These are phyloP conservation scores for Trypanosoma cruzi DNA, from an alignment of 208 protist species.

Conservation along the genomic window DNA sequence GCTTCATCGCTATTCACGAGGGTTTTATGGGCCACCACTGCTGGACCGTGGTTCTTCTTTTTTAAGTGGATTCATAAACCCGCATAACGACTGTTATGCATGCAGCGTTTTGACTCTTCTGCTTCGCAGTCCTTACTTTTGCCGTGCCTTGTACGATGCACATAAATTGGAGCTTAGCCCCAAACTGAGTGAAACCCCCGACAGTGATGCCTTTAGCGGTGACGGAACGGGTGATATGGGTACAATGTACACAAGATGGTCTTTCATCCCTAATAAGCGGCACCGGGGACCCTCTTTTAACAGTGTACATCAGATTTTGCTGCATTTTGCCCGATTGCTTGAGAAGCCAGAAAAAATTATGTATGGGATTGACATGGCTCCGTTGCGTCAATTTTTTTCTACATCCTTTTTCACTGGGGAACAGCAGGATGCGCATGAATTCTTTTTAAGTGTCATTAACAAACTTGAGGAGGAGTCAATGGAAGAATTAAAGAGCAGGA, in stretches of 20 bases:
- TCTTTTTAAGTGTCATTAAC: conserved; percentile 62
- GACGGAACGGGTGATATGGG: not conserved
- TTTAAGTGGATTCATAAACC: conserved; percentile 78
- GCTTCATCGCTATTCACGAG: not conserved
- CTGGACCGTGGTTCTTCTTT: conserved; percentile 13
- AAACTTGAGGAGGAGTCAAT: conserved; percentile 74
- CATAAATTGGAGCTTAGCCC: conserved; percentile 3
- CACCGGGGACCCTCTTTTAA: not conserved
- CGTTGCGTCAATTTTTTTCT: conserved; percentile 40
- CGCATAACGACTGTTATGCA: conserved; percentile 82
- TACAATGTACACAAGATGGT: not conserved
- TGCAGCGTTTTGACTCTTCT: conserved; percentile 81
- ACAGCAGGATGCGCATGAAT: conserved; percentile 88
- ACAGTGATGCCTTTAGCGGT: not conserved
- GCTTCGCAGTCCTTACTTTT: conserved; percentile 63
- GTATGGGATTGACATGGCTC: conserved; percentile 30
- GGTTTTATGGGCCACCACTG: not conserved
- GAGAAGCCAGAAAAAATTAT: conserved; percentile 12
- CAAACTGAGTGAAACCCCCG: too few relatives aligned
- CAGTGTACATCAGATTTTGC: conserved; percentile 8
- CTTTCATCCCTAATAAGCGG: not conserved
- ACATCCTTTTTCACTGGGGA: conserved; percentile 68
- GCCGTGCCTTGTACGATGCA: conserved; percentile 34
- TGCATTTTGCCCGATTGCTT: conserved; percentile 7
- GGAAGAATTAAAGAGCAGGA: conserved; percentile 12